Evolutionary conservation across 176 grass and related monocot species (phyloP), one percentile per base, ranked within the genome.

Genomic region (Musa schizocarpa): DNA sequence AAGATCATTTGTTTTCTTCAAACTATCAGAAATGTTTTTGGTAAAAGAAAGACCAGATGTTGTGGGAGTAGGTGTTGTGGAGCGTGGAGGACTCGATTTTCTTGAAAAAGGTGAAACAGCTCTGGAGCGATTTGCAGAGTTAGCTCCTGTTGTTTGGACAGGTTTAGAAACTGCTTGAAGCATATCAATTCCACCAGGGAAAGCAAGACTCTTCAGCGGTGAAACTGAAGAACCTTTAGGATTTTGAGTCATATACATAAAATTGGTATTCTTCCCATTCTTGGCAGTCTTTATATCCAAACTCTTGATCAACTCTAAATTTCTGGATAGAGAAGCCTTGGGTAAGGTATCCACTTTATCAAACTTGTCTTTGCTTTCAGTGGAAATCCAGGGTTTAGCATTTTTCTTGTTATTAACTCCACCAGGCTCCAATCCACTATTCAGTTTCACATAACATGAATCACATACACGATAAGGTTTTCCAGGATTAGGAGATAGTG

Each of bases 401-500:
- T 71, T 76, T 68, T 73, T 86, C 76, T 76, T 83, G 63, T 50
- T 83, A 76, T 75, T 72, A 79, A 54, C 79, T 43, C 86, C 76
- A 82, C 82, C 76, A n/a, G 88, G 81, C 57, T 99, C 90, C 71
- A 89, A 64, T 49, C 89, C 90, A 83, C 88, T 99, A 83, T 84
- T 87, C 84, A 99, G 65, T 78, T 94, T 99, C 78, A 84, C 17
- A 48, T 91, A 91, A 65, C 95, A 99, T 9, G 95, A 94, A 83
- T 99, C 95, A 68, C 95, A 99, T 43, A 99, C 95, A 50, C 95
- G 88, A 63, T 99, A 85, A 50, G 90, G 88, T 68, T 94, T 99
- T 52, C 90, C 90, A 29, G 95, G 95, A 83, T 99, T 99, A 65
- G 95, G 95, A 76, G 95, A 86, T 61, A 99, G 68, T 14, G 95